phyloP scores from a whole-genome alignment of 2,329 filamentous ascomycete genomes.

The Rutstroemia sp. region DNA sequence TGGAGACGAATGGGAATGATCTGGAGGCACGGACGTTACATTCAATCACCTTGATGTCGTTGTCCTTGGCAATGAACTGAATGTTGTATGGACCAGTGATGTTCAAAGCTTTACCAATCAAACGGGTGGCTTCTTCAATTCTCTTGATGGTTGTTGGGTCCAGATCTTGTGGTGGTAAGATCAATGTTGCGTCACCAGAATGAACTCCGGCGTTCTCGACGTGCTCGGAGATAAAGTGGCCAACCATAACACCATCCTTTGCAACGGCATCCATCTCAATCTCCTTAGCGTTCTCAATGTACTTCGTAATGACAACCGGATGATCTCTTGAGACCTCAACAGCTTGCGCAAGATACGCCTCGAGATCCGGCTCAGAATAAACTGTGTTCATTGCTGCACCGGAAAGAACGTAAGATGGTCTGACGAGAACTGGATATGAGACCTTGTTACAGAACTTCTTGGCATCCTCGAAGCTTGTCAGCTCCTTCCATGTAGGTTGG shows the following conservation, averaged over 20 bases:
- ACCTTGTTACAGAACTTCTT: conserved; percentile 78
- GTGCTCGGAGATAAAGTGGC: conserved; percentile 93
- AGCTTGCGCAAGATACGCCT: conserved; percentile 89
- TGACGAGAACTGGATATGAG: conserved; percentile 89
- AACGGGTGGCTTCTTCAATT: conserved; percentile 90
- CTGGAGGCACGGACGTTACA: conserved; percentile 96
- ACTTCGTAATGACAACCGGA: conserved; percentile 96
- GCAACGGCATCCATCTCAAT: conserved; percentile 95
- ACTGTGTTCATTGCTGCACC: conserved; percentile 99
- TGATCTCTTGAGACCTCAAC: conserved; percentile 92
- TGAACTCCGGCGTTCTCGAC: conserved; percentile 96
- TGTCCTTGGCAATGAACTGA: conserved; percentile 90
- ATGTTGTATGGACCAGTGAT: conserved; percentile 99
- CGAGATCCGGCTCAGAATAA: conserved; percentile 75
- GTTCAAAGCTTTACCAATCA: conserved; percentile 93
- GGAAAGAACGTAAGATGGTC: conserved; percentile 91
- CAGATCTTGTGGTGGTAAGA: conserved; percentile 78
- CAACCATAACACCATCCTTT: conserved; percentile 73
- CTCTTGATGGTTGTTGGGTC: conserved; percentile 72
- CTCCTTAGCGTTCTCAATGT: conserved; percentile 93
- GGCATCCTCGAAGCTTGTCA: conserved; percentile 83
- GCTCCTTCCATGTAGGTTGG: conserved; percentile 96
- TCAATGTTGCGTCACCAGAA: conserved; percentile 91
- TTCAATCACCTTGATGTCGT: conserved; percentile 88
- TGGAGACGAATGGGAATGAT: conserved; percentile 97